These are phyloP conservation scores for Berkeleyomyces rouxiae DNA, from an alignment of 2,329 filamentous ascomycete genomes.

Conservation along the genomic window DNA sequence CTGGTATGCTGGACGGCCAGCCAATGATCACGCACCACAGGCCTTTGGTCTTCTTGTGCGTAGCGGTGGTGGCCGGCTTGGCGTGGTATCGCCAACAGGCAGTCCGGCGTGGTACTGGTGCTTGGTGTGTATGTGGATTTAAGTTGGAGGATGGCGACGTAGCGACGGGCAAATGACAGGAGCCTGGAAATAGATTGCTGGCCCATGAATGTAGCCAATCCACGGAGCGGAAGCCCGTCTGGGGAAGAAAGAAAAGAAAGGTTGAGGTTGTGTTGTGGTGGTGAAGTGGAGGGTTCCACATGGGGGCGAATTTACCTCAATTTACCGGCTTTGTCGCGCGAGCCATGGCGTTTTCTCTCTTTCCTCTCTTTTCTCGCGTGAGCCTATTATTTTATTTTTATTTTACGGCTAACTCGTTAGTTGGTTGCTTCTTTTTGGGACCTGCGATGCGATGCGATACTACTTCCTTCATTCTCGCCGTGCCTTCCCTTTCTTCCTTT, in stretches of 20 bases:
- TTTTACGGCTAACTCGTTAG: not conserved
- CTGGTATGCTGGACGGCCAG: not conserved
- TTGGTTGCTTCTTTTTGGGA: not conserved
- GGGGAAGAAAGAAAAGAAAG: not conserved
- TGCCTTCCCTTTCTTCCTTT: not conserved
- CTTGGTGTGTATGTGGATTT: not conserved
- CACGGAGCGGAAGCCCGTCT: not conserved
- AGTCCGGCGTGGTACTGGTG: not conserved
- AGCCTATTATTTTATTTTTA: constrained; percentile 3
- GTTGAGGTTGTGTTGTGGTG: not conserved
- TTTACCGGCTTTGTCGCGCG: no score
- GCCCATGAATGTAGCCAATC: not conserved
- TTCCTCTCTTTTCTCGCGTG: not conserved
- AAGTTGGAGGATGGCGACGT: not conserved
- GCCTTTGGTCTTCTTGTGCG: not conserved
- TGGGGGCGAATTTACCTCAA: not conserved
- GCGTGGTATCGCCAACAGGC: not conserved
- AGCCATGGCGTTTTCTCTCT: not conserved
- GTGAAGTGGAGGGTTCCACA: not conserved
- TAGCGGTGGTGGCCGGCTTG: not conserved
- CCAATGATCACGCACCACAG: not conserved
- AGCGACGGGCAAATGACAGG: not conserved
- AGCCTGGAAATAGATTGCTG: not conserved
- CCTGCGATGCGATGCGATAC: not conserved
- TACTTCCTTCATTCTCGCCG: not conserved